Conservation (phyloP, 2,329 filamentous ascomycete species). For the Hypocrella siamensis region DNA sequence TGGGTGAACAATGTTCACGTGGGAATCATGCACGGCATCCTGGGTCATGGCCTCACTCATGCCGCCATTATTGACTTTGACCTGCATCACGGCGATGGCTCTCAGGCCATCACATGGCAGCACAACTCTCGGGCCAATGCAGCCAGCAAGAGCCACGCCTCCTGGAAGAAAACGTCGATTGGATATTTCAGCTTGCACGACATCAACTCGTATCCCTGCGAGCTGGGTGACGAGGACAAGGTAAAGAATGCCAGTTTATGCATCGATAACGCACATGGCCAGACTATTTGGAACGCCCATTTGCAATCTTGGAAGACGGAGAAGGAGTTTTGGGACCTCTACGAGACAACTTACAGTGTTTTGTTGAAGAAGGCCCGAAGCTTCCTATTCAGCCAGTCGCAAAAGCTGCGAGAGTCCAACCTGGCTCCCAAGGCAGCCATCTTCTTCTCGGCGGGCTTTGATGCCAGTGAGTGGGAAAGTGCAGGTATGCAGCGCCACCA, state of each 20-base stretch:
- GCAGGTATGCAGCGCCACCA: slow-evolving; percentile 89
- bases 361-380: slow-evolving; percentile 67
- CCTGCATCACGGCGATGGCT: slow-evolving; percentile 88
- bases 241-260: slow-evolving; percentile 88
- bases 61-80: slow-evolving; percentile 90
- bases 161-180: slow-evolving; percentile 72
- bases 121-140: slow-evolving; percentile 57
- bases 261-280: slow-evolving; percentile 84
- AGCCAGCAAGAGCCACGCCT: slow-evolving; percentile 52
- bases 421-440: slow-evolving; percentile 67
- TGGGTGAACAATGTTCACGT: slow-evolving; percentile 99
- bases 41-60: slow-evolving; percentile 76
- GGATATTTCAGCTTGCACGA: slow-evolving; percentile 96
- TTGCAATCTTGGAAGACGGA: slow-evolving; percentile 73
- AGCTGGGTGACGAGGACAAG: slow-evolving; percentile 84
- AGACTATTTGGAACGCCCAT: slow-evolving; percentile 94
- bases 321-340: slow-evolving; percentile 78
- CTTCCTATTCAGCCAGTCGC: slow-evolving; percentile 61
- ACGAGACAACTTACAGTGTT: slow-evolving; percentile 61
- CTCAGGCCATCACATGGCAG: slow-evolving; percentile 82
- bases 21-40: slow-evolving; percentile 79
- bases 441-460: slow-evolving; percentile 91
- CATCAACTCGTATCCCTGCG: slow-evolving; percentile 96
- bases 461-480: slow-evolving; percentile 90
- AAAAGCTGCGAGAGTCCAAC: slow-evolving; percentile 41